A percentile compares a stretch with the other conserved stretches of the same genome.
Conservation (phyloP, 1,284 basidiomycete genomes). For the Ustilago lituana region DNA sequence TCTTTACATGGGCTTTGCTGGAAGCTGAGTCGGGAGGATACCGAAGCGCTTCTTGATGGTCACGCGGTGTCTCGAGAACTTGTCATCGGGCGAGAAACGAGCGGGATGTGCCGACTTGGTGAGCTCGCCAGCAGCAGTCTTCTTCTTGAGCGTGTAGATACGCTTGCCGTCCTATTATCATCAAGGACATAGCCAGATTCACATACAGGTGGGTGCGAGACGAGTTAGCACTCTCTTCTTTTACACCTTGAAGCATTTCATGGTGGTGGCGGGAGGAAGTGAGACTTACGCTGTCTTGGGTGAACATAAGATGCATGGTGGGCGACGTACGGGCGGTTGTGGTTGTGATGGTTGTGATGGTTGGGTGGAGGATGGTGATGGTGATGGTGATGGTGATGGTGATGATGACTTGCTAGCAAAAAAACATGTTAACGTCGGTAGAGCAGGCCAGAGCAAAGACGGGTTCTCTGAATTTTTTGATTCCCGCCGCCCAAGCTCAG, state of each 20-base stretch:
- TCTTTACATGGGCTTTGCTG: slow-evolving; percentile 57
- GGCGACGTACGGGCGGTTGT: background rate
- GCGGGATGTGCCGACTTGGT: slow-evolving; percentile 66
- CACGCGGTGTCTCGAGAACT: slow-evolving; percentile 65
- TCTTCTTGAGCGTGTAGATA: slow-evolving; percentile 66
- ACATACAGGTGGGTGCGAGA: too few relatives aligned
- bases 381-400: slow-evolving; percentile 11
- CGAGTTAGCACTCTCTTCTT: too few relatives aligned
- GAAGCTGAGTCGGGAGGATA: slow-evolving; percentile 59
- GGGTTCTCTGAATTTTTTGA: slow-evolving; percentile 3
- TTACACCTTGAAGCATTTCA: too few relatives aligned
- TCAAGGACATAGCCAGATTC: too few relatives aligned
- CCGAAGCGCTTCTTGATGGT: slow-evolving; percentile 66
- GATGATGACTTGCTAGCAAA: too few relatives aligned
- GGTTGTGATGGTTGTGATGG: background rate
- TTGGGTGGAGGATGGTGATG: background rate
- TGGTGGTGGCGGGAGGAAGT: background rate
- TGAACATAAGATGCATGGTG: slow-evolving; percentile 67
- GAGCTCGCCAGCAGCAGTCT: slow-evolving; percentile 55
- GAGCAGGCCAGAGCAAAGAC: too few relatives aligned
- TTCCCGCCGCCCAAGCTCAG: too few relatives aligned
- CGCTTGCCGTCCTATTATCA: slow-evolving; percentile 61
- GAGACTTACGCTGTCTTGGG: slow-evolving; percentile 57
- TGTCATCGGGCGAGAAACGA: slow-evolving; percentile 67
- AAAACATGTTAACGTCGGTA: too few relatives aligned